Base-by-base conservation (phyloP, 345 rosid genomes). In the Eutrema japonicum region DNA sequence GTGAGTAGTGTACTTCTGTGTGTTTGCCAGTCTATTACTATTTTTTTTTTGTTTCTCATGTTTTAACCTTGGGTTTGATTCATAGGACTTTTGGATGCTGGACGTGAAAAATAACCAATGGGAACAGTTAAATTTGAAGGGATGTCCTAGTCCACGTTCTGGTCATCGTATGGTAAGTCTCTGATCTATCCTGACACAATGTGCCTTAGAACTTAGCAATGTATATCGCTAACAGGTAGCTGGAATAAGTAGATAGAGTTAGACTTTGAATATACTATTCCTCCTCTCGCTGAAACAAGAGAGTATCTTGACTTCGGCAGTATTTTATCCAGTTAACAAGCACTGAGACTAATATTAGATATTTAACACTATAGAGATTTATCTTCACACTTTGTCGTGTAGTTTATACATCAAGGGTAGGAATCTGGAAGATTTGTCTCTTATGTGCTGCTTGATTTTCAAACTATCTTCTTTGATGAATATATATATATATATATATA, bases 131-230 rank as follows among this genome's bases (percentile, higher is more conserved):
- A 94, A 89, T 82, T 79, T 83, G 77, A 94, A 91, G 78, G 98
- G 97, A 27, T 85, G 90, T 80, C 96, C 98, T 16, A 88, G 88
- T 68, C 89, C 98, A 46, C 90, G 96, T 33, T 94, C 96, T 40
- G 98, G 98, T 82, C 98, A 94, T 80, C 92, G 98, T 65, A 91
- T 94, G 98, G 98, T 91, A 79, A 56, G 82, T 80, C 40, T 29
- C 35, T 12, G n/a, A 64, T 36, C 16, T 10, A 30, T 74, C 45
- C 64, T 43, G 4, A 43, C 12, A 18, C 54, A 16, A 13, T 10
- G 3, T 10, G 40, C 32, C 29, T 67, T 32, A 29, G 27, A 49
- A 30, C 32, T 49, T 40, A 48, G 41, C 37, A 16, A 12, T 66
- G 8, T 37, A 7, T 37, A 14, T 71, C 7, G 7, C 42, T 71